Percentiles rank a stretch among this genome's conserved stretches.
Evolutionary conservation across 2,329 filamentous ascomycete genomes (phyloP).

Genomic region (Apiospora marii): DNA sequence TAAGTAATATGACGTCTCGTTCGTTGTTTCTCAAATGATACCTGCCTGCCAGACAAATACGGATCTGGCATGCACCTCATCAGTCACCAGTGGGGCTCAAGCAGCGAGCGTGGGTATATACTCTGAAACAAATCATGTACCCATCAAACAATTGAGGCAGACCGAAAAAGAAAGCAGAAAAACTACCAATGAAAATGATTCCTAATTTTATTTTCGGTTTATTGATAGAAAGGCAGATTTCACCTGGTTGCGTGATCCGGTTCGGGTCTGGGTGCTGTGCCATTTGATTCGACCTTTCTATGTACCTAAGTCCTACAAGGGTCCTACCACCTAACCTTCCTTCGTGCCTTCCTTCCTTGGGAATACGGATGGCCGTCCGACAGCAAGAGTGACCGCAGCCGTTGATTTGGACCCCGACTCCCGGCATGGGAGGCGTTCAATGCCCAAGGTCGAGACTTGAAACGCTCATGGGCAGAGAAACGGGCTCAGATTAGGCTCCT

Average conservation of each 20-base stretch:
- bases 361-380: neutral
- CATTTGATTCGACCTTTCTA: slow-evolving; percentile 15
- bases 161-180: slow-evolving; percentile 5
- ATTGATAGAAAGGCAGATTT: slow-evolving; percentile 20
- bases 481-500: neutral
- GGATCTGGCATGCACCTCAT: slow-evolving; percentile 15
- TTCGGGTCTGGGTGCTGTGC: slow-evolving; percentile 4
- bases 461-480: neutral
- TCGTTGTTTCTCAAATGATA: slow-evolving; percentile 19
- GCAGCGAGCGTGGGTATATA: neutral
- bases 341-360: neutral
- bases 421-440: neutral
- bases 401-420: neutral
- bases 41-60: neutral
- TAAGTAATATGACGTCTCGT: slow-evolving; percentile 14
- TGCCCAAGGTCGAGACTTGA: neutral
- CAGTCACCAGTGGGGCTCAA: slow-evolving; percentile 16
- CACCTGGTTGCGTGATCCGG: neutral
- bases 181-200: neutral
- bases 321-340: too few species aligned
- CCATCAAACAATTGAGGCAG: slow-evolving; percentile 16
- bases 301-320: neutral
- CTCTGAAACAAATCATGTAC: slow-evolving; percentile 1
- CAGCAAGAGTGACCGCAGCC: neutral
- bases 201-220: slow-evolving; percentile 13